Base-by-base conservation (phyloP, 169 alveolate genomes). In the Cryptosporidium baileyi region DNA sequence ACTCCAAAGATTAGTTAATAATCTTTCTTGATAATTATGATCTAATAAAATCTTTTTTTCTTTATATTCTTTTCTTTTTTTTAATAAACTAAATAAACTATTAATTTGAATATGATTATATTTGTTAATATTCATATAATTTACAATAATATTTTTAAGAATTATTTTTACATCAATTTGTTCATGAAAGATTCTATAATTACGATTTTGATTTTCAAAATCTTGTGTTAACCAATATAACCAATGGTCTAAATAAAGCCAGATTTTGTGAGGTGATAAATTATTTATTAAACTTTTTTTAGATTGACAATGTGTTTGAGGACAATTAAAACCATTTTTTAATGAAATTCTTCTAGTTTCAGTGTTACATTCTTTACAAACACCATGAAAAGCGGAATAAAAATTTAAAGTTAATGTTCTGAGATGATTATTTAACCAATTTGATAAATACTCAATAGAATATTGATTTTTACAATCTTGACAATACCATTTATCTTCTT, bases 301-400 rank as follows among this genome's bases (percentile, higher is more conserved):
- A n/a, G 80, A 59, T 47, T 82, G 82, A 30, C 93, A 90, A 30
- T 85, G 89, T 1, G 54, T 11, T 13, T 81, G 88, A 0, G 93
- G 93, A 26, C 93, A 90, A 54, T 82, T 88, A 30, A 79, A 62
- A 8, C 63, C 54, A 4, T 65, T 82, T 9, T 80, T 90, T 17
- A 90, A 61, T 5, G 82, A 32, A 3, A 90, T 60, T n/a, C 93
- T 65, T 60, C 89, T 80, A 30, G 93, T 90, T 80, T 80, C 40
- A 17, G 40, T 74, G 36, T 74, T 74, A 8, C 85, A 74, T 38
- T 74, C 85, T 54, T 19, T 74, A 26, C 85, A 74, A 41, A 36
- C 4, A 8, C 85, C 85, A 36, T 57, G 51, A 40, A 52, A 74
- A 5, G 85, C 85, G 1, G 85, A 74, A 61, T 74, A 74, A 9